Percentiles rank a stretch among this genome's conserved stretches.
phyloP scores from a whole-genome alignment of 2,329 filamentous ascomycete genomes.

The Colletotrichum sp. region DNA sequence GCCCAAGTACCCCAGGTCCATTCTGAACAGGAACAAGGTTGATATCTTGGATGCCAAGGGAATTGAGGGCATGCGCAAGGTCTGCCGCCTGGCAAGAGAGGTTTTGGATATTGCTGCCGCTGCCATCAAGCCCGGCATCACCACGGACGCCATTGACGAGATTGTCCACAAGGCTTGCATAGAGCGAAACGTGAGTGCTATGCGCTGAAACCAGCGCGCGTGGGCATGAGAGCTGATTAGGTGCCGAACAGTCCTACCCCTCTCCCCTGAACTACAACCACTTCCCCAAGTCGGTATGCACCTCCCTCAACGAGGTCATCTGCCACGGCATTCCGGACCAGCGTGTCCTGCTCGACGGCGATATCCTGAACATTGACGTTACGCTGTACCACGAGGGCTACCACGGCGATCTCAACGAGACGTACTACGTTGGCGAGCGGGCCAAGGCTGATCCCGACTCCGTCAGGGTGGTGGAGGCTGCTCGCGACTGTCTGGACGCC shows the following conservation, averaged over 20 bases:
- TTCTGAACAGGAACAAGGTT: slow-evolving; percentile 79
- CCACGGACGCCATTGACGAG: slow-evolving; percentile 94
- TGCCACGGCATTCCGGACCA: slow-evolving; percentile 98
- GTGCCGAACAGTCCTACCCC: slow-evolving; percentile 76
- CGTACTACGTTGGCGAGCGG: slow-evolving; percentile 94
- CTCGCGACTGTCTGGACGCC: slow-evolving; percentile 87
- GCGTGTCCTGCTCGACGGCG: slow-evolving; percentile 84
- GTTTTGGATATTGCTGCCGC: slow-evolving; percentile 90
- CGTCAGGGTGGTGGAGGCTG: slow-evolving; percentile 88
- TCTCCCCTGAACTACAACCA: slow-evolving; percentile 94
- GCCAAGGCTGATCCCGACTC: slow-evolving; percentile 83
- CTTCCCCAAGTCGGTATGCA: slow-evolving; percentile 98
- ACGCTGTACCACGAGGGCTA: slow-evolving; percentile 94
- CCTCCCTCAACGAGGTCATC: slow-evolving; percentile 95
- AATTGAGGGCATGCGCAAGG: slow-evolving; percentile 90
- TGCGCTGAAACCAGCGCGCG: background rate
- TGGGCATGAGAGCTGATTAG: background rate
- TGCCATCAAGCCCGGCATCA: slow-evolving; percentile 86
- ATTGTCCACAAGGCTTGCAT: slow-evolving; percentile 94
- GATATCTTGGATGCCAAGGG: slow-evolving; percentile 80
- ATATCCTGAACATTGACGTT: slow-evolving; percentile 97
- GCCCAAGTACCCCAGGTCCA: slow-evolving; percentile 62
- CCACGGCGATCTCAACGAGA: slow-evolving; percentile 97
- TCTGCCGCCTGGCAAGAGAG: slow-evolving; percentile 85
- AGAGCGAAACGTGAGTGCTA: slow-evolving; percentile 78